phyloP scores from a whole-genome alignment of 2,329 filamentous ascomycete genomes.

The Sporothrix brunneoviolacea region DNA sequence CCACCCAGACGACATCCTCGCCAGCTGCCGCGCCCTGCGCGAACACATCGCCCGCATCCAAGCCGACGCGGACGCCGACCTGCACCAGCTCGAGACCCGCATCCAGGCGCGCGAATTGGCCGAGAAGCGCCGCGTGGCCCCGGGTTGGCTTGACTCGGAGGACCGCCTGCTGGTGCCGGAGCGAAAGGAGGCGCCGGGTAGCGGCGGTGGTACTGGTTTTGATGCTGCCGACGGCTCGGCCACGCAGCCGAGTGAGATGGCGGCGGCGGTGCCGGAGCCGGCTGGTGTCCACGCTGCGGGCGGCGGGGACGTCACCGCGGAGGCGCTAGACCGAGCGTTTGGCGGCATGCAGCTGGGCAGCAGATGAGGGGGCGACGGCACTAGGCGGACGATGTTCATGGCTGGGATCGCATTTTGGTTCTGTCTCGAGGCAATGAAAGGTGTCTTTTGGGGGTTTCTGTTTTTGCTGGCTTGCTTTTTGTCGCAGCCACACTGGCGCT shows the following conservation, averaged over 20 bases:
- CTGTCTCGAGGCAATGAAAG: too few relatives aligned
- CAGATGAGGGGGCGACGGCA: not conserved
- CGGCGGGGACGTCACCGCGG: conserved; percentile 8
- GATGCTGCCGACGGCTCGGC: conserved; percentile 16
- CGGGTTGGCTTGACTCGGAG: conserved; percentile 74
- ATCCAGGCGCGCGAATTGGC: conserved; percentile 61
- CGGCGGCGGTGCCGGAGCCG: conserved; percentile 11
- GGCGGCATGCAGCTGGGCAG: conserved; percentile 11
- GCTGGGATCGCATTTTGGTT: too few relatives aligned
- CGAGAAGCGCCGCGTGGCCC: conserved; percentile 72
- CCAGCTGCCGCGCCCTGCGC: conserved; percentile 72
- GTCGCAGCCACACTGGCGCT: too few relatives aligned
- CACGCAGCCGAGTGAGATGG: conserved; percentile 17
- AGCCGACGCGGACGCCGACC: conserved; percentile 58
- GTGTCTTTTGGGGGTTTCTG: not conserved
- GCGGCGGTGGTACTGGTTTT: conserved; percentile 19
- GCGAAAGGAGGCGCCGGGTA: conserved; percentile 35
- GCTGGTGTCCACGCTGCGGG: not conserved
- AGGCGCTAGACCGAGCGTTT: conserved; percentile 18
- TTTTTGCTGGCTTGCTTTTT: not conserved
- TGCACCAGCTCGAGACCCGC: conserved; percentile 63
- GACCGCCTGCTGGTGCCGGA: conserved; percentile 63
- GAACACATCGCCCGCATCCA: conserved; percentile 66
- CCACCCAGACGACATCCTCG: conserved; percentile 78
- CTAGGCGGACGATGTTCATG: too few relatives aligned